Evolutionary conservation across 257 asterid genomes (phyloP).

Genomic region (Jasminum sambac): DNA sequence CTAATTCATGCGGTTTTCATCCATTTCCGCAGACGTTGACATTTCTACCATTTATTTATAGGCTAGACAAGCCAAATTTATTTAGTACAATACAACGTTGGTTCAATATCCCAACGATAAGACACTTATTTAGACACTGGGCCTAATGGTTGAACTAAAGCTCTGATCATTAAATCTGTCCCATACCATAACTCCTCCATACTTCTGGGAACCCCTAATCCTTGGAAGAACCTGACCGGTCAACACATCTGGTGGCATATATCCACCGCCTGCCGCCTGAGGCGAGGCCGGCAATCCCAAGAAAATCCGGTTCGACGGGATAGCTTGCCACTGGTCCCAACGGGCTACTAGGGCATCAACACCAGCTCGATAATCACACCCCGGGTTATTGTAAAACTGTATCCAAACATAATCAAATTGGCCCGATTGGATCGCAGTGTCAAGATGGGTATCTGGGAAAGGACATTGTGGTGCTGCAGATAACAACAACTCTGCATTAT

Average conservation of each 20-base stretch:
- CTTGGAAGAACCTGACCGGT: conserved; percentile 51
- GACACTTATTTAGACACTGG: conserved; percentile 25
- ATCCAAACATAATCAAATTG: conserved; percentile 59
- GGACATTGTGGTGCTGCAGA: conserved; percentile 64
- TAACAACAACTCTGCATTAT: conserved; percentile 33
- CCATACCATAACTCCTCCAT: conserved; percentile 75
- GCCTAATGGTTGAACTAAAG: conserved; percentile 44
- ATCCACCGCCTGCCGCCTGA: conserved; percentile 48
- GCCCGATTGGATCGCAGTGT: conserved; percentile 40
- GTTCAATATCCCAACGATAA: neutral
- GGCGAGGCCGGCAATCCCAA: conserved; percentile 59
- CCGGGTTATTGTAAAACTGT: conserved; percentile 58
- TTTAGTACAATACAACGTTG: neutral
- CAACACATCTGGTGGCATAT: conserved; percentile 47
- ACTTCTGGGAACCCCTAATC: conserved; percentile 41
- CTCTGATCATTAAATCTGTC: conserved; percentile 40
- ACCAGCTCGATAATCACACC: conserved; percentile 38
- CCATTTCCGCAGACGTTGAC: neutral
- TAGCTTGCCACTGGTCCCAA: conserved; percentile 43
- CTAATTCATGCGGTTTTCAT: neutral
- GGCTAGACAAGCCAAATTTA: neutral
- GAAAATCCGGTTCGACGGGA: conserved; percentile 39
- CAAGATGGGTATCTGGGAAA: conserved; percentile 40
- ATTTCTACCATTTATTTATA: neutral
- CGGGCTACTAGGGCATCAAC: conserved; percentile 31